Conservation (phyloP, 306 rosid species). For the Bauhinia variegata region DNA sequence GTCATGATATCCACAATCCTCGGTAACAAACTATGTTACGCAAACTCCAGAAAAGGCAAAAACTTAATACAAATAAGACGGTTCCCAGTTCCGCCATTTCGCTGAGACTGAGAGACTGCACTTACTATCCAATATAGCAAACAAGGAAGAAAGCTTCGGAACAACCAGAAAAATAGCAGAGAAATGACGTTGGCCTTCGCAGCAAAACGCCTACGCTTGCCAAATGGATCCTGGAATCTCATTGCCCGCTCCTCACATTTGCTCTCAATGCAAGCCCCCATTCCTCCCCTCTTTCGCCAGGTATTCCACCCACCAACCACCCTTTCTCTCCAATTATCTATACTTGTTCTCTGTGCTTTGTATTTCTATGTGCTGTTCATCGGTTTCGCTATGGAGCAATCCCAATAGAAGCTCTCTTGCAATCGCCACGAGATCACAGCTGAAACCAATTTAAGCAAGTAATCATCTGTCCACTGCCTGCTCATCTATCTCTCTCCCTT, state of each 20-base stretch:
- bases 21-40: no score
- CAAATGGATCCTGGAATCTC: constrained; percentile 38
- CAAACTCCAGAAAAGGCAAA: no score
- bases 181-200: constrained; percentile 28
- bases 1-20: no score
- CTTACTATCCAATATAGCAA: neutral
- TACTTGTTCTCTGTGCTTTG: neutral
- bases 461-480: neutral
- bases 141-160: neutral
- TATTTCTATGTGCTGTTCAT: neutral
- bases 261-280: constrained; percentile 35
- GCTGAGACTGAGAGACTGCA: neutral
- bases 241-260: constrained; percentile 37
- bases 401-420: neutral
- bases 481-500: neutral
- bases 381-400: neutral
- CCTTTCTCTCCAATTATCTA: neutral
- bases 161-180: neutral
- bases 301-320: constrained; percentile 36
- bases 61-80: neutral
- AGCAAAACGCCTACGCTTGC: constrained; percentile 24
- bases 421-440: neutral
- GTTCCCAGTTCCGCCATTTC: neutral
- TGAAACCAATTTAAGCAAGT: neutral
- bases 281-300: constrained; percentile 51